Evolutionary conservation across 441 rosid genomes (phyloP), one percentile per base, ranked within the genome.

Genomic region (Cnidoscolus chayamansa): DNA sequence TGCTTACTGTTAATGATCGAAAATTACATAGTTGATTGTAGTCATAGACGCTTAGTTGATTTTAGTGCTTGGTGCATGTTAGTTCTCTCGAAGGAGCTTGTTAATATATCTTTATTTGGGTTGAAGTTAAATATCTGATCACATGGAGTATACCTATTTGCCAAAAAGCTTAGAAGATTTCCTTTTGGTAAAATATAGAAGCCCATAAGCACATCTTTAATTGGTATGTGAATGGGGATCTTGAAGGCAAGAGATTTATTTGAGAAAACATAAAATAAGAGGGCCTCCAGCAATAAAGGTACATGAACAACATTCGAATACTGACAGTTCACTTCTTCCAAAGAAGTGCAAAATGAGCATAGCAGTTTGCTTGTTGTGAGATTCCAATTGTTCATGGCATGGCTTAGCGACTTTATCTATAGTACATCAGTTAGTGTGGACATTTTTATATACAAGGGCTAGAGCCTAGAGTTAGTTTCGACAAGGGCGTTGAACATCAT

Each of bases 181-280:
- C 57, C 6, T 12, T 37, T 50, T 49, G 45, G 49, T 66, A 20
- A 31, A 30, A 17, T 10, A n/a, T 54, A 54, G 19, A 4, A n/a
- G 7, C 57, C 19, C 25, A 50, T 49, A 16, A 49, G 40, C 53
- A 48, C 0, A 49, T 47, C n/a, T 49, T 64, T 8, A 7, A 25
- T 64, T 47, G 13, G 13, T 11, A 48, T 65, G n/a, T 65, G 25
- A 7, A 47, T 65, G 68, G 25, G 25, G 56, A 65, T 65, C 17
- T 65, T 8, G 9, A 16, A 54, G 57, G 25, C 56, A 25, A 65
- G 31, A 51, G 1, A 10, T 65, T 1, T 17, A 20, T 65, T 0
- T 49, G 9, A 7, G 69, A 65, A 17, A 65, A 49, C 17, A 49
- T 11, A 8, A 65, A 12, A 7, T 65, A 37, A 65, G 25, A 1